Percentiles rank a stretch among this genome's conserved stretches.
phyloP scores from a whole-genome alignment of 129 eudicot genomes.

The Centella asiatica region DNA sequence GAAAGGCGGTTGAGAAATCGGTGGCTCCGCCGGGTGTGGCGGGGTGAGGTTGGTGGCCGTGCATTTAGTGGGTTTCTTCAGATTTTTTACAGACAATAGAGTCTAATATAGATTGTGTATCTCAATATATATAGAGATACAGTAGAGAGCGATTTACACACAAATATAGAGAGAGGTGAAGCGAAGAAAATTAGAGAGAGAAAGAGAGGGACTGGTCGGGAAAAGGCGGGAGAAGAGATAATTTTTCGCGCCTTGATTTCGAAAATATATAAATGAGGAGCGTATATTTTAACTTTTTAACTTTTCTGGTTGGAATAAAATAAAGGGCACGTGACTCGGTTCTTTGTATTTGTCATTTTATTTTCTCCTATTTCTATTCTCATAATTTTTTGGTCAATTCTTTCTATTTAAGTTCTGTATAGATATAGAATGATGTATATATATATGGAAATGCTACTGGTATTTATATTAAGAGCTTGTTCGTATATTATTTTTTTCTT shows the following conservation, averaged over 20 bases:
- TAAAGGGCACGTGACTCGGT: slow-evolving; percentile 19
- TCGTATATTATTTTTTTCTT: too few relatives aligned
- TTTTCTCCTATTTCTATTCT: too few relatives aligned
- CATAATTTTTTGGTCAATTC: too few relatives aligned
- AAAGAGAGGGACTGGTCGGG: not conserved
- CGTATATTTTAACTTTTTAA: slow-evolving; percentile 5
- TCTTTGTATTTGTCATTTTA: not conserved
- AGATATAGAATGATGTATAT: too few relatives aligned
- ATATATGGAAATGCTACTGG: too few relatives aligned
- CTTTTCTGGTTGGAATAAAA: not conserved
- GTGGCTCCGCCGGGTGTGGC: slow-evolving; percentile 37
- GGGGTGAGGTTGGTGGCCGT: slow-evolving; percentile 59
- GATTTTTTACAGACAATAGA: not conserved
- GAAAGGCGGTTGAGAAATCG: slow-evolving; percentile 36
- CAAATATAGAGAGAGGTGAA: slow-evolving; percentile 2
- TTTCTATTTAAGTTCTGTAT: too few relatives aligned
- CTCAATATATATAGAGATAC: too few relatives aligned
- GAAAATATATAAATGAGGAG: slow-evolving; percentile 27
- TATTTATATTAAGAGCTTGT: too few relatives aligned
- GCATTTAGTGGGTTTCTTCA: slow-evolving; percentile 24
- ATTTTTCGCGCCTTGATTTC: slow-evolving; percentile 52
- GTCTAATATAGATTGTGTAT: too few relatives aligned
- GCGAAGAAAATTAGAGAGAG: slow-evolving; percentile 18
- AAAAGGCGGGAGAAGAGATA: slow-evolving; percentile 43
- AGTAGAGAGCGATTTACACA: not conserved